These are phyloP conservation scores for Marasmius tenuissimus DNA, from an alignment of 1,284 basidiomycete genomes.

Conservation along the genomic window DNA sequence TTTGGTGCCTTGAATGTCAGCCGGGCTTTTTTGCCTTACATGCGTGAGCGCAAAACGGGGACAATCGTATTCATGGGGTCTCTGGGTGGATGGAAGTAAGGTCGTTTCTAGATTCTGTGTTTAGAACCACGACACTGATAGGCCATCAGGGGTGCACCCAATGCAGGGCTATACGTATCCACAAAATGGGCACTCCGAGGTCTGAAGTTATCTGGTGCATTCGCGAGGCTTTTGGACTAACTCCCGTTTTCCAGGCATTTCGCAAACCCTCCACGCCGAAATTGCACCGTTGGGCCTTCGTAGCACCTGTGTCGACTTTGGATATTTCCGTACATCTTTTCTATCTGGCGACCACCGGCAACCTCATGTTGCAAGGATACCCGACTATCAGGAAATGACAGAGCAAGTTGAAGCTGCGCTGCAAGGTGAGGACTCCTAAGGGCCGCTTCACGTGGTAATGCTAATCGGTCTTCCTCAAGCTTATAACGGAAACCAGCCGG, in stretches of 20 bases:
- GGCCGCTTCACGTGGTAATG: neutral
- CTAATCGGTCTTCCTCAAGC: slow-evolving; percentile 1
- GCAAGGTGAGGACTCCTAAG: slow-evolving; percentile 19
- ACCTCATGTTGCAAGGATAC: slow-evolving; percentile 32
- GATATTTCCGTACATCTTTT: slow-evolving; percentile 43
- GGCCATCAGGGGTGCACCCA: neutral
- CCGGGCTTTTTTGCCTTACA: slow-evolving; percentile 37
- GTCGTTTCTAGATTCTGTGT: no score
- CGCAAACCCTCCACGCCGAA: slow-evolving; percentile 37
- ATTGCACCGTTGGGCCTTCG: slow-evolving; percentile 42
- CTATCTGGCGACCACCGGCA: slow-evolving; percentile 30
- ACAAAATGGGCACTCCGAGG: slow-evolving; percentile 7
- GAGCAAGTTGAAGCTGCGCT: slow-evolving; percentile 26
- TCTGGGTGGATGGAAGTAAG: slow-evolving; percentile 30
- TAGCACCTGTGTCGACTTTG: slow-evolving; percentile 42
- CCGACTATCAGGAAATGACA: slow-evolving; percentile 35
- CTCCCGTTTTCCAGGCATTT: slow-evolving; percentile 26
- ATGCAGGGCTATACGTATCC: slow-evolving; percentile 1
- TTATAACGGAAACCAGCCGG: slow-evolving; percentile 29
- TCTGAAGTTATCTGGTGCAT: neutral
- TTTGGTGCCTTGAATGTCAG: slow-evolving; percentile 39
- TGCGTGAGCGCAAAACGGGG: slow-evolving; percentile 32
- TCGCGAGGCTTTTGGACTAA: neutral
- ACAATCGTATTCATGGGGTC: slow-evolving; percentile 36
- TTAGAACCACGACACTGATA: neutral